Base-by-base conservation (phyloP, 2,329 filamentous ascomycete genomes). In the Diaporthe aspalathi region DNA sequence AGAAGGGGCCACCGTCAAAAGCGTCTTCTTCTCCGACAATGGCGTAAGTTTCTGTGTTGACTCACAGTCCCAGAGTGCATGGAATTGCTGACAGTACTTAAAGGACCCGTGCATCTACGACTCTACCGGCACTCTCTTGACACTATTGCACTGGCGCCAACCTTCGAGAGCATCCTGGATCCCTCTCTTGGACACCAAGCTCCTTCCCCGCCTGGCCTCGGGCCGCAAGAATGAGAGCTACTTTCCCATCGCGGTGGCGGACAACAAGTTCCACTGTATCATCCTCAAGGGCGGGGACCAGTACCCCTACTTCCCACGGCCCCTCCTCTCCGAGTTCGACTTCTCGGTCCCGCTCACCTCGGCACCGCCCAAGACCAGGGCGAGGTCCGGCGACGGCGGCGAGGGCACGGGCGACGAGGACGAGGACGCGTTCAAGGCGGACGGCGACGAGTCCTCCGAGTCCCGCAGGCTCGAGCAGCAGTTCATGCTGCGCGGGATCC, bases 91-190 rank as follows among this genome's bases (percentile, higher is more conserved):
- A 50, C 29, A 35, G 47, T 38, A 24, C 2, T 24, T 4, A 29
- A 74, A 94, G 92, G 95, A 99, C 77, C 96, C 96, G 8, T 98
- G 94, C 80, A 95, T 98, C 71, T 99, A 98, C 81, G 96, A 98
- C 81, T 94, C 93, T 6, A 94, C 93, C 2, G 96, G 97, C 50
- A 94, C 95, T 0, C 86, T 99, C 1, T 87, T 98, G 16, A 92
- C 95, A 1, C 88, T 98, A 2, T 87, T 97, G 54, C 95, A 97
- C 82, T 99, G 96, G 96, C 92, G 96, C 11, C 91, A 87, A 27
- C 91, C 92, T 0, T 94, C 93, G 5, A 92, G 96, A 78, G 96
- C 95, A 12, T 91, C 89, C 72, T 99, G 96, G 96, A 90, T 97
- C 2, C 96, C 96, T 1, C 87, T 99, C 3, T 89, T 99, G 3